These are phyloP conservation scores for Chenopodium quinoa DNA, from an alignment of 148 eudicot species.

Conservation along the genomic window DNA sequence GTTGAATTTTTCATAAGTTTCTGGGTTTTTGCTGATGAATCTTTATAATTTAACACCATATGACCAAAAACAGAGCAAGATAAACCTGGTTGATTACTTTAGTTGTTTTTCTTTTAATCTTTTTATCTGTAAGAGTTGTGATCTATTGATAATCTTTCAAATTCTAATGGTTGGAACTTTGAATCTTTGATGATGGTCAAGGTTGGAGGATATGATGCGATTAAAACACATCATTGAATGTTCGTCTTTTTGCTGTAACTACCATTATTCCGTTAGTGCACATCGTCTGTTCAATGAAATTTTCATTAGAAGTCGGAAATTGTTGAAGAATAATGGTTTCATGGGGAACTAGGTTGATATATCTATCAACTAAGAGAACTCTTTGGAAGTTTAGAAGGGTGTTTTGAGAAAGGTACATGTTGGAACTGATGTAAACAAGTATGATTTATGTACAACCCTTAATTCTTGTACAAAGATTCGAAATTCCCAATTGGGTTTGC, in stretches of 20 bases:
- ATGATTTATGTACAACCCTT: constrained; percentile 31
- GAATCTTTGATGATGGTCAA: background rate
- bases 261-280: constrained; percentile 11
- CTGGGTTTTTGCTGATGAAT: no score
- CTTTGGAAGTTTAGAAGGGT: background rate
- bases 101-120: no score
- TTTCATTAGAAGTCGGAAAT: background rate
- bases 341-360: background rate
- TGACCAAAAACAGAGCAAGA: no score
- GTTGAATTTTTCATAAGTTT: no score
- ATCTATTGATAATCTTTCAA: background rate
- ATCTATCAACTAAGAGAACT: background rate
- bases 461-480: constrained; percentile 35
- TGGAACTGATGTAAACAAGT: constrained; percentile 30
- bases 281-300: constrained; percentile 30
- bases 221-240: background rate
- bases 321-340: background rate
- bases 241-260: background rate
- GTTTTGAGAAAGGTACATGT: constrained; percentile 7
- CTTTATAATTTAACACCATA: no score
- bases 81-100: no score
- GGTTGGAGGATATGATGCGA: background rate
- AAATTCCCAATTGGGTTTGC: constrained; percentile 33
- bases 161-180: background rate
- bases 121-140: no score